Evolutionary conservation across 176 grass and related monocot species (phyloP).

Genomic region (Oryza meridionalis): DNA sequence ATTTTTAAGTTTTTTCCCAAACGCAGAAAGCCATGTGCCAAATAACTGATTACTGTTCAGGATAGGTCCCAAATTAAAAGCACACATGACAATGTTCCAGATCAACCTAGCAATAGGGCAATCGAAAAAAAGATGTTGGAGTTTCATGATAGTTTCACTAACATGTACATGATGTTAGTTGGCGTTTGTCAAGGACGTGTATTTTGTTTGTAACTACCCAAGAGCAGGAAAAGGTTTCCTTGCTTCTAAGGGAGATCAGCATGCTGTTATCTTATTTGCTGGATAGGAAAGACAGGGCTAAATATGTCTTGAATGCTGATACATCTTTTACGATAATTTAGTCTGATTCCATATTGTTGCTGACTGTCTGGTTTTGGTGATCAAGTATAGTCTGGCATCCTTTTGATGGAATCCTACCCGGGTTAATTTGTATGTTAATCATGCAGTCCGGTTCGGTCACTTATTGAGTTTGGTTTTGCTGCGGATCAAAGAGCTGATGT

Average conservation of each 20-base stretch:
- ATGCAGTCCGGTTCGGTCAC: constrained; percentile 80
- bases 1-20: too few relatives aligned
- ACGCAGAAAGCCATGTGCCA: too few relatives aligned
- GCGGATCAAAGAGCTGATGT: constrained; percentile 73
- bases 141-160: too few relatives aligned
- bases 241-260: not conserved
- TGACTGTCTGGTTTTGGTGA: not conserved
- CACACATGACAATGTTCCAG: too few relatives aligned
- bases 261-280: not conserved
- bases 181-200: too few relatives aligned
- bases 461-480: constrained; percentile 80
- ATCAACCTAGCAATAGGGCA: too few relatives aligned
- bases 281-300: not conserved
- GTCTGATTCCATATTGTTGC: not conserved
- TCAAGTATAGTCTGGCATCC: not conserved
- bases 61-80: too few relatives aligned
- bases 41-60: too few relatives aligned
- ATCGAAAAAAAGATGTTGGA: too few relatives aligned
- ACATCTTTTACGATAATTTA: not conserved
- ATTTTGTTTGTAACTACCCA: not conserved
- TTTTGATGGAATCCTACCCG: constrained; percentile 7
- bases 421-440: constrained; percentile 28
- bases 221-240: not conserved
- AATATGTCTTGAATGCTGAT: not conserved
- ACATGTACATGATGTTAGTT: too few relatives aligned